These are phyloP conservation scores for Otatea glauca DNA, from an alignment of 176 grass and related monocot genomes.

Conservation along the genomic window DNA sequence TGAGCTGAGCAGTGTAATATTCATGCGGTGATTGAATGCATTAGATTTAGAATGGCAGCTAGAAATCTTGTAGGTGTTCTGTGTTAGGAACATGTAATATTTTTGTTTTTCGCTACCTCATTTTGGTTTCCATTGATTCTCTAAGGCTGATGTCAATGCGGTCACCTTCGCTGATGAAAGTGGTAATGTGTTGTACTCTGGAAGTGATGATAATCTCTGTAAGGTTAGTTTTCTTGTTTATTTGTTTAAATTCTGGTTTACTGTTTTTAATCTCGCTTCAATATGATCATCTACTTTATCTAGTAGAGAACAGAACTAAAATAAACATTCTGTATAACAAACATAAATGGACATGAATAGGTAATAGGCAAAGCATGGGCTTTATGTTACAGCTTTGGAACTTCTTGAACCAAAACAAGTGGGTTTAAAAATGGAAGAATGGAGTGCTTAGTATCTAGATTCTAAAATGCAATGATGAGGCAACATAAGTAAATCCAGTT, in stretches of 20 bases:
- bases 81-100: background rate
- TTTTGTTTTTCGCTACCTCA: conserved; percentile 12
- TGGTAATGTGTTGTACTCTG: conserved; percentile 88
- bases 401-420: conserved; percentile 13
- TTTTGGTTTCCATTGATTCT: conserved; percentile 37
- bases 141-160: conserved; percentile 81
- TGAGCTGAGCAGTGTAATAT: background rate
- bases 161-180: conserved; percentile 90
- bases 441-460: conserved; percentile 5
- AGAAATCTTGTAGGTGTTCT: background rate
- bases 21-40: background rate
- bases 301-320: conserved; percentile 13
- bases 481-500: conserved; percentile 7
- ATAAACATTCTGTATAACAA: conserved; percentile 16
- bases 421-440: conserved; percentile 32
- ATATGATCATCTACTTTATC: background rate
- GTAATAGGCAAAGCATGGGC: conserved; percentile 1
- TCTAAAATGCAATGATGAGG: conserved; percentile 19
- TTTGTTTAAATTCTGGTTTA: background rate
- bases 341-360: conserved; percentile 31
- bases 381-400: conserved; percentile 6
- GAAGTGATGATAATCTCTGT: conserved; percentile 88
- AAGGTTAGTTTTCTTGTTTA: conserved; percentile 62
- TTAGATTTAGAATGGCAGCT: background rate
- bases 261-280: conserved; percentile 31